A percentile compares a stretch with the other conserved stretches of the same genome.
phyloP scores from a whole-genome alignment of 305 asterid species.

The Andrographis paniculata region DNA sequence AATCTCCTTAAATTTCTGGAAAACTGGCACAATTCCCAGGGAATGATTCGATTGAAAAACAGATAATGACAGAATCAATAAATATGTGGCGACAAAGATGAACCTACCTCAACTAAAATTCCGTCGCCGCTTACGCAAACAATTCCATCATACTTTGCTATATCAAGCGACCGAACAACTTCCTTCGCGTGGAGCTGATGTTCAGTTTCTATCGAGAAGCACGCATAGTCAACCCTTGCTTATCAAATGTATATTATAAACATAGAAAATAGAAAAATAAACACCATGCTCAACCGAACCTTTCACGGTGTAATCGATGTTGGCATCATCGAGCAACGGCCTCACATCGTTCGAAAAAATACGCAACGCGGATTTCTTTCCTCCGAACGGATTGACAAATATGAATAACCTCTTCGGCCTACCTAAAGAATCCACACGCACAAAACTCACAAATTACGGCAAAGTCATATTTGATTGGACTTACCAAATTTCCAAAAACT shows the following conservation, averaged over 20 bases:
- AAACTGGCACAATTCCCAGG: neutral
- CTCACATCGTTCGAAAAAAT: conserved; percentile 57
- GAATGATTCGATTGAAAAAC: neutral
- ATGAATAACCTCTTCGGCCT: conserved; percentile 79
- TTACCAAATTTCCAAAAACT: conserved; percentile 3
- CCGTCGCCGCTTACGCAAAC: conserved; percentile 99
- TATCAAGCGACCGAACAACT: conserved; percentile 54
- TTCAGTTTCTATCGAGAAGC: conserved; percentile 49
- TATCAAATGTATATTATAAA: too few relatives aligned
- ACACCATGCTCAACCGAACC: too few relatives aligned
- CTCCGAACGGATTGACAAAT: conserved; percentile 89
- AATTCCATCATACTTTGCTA: conserved; percentile 65
- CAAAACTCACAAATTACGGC: neutral
- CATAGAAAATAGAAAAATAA: too few relatives aligned
- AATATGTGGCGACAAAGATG: conserved; percentile 8
- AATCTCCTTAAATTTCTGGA: too few relatives aligned
- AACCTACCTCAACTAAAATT: conserved; percentile 69
- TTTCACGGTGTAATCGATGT: conserved; percentile 51
- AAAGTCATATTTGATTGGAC: neutral
- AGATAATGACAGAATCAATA: neutral
- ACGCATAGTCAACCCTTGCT: conserved; percentile 9
- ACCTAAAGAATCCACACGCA: conserved; percentile 35
- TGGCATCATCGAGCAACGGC: conserved; percentile 89
- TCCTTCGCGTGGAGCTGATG: conserved; percentile 84
- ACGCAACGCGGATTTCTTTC: conserved; percentile 63